Percentiles rank a stretch among this genome's conserved stretches.
These are phyloP conservation scores for Apiotrichum gamsii DNA, from an alignment of 1,284 basidiomycete species.

Conservation along the genomic window DNA sequence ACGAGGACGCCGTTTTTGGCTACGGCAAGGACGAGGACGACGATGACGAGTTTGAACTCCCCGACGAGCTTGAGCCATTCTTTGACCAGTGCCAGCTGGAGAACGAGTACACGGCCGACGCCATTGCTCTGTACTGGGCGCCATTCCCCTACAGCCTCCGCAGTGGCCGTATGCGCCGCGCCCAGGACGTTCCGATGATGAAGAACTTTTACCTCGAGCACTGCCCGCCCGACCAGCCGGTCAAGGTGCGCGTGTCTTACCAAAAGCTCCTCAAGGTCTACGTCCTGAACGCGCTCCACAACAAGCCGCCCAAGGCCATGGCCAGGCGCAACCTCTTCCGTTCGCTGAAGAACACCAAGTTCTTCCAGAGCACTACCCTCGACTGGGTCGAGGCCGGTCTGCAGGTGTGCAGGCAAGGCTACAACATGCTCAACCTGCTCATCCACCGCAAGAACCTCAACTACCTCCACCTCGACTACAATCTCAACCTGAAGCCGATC, in stretches of 20 bases:
- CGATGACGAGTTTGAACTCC: slow-evolving; percentile 83
- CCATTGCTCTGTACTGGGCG: slow-evolving; percentile 97
- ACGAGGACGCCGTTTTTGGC: slow-evolving; percentile 89
- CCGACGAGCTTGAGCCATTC: slow-evolving; percentile 77
- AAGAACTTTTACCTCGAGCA: slow-evolving; percentile 99
- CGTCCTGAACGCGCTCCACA: slow-evolving; percentile 89
- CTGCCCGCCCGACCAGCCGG: slow-evolving; percentile 89
- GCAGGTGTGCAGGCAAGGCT: slow-evolving; percentile 96
- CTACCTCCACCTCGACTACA: slow-evolving; percentile 58
- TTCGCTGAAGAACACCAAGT: slow-evolving; percentile 95
- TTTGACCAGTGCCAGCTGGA: slow-evolving; percentile 73
- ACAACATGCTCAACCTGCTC: slow-evolving; percentile 98
- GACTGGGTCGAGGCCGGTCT: slow-evolving; percentile 99
- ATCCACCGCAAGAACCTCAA: slow-evolving; percentile 99
- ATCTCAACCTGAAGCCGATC: slow-evolving; percentile 69
- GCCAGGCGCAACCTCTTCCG: slow-evolving; percentile 95
- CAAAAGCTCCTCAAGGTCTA: slow-evolving; percentile 97
- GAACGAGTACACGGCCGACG: slow-evolving; percentile 90
- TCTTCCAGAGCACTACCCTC: slow-evolving; percentile 95
- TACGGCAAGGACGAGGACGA: slow-evolving; percentile 63
- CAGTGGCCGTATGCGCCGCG: slow-evolving; percentile 85
- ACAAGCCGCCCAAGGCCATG: slow-evolving; percentile 87
- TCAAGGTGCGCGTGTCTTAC: slow-evolving; percentile 98
- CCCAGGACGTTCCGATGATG: slow-evolving; percentile 90
- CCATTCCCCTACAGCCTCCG: slow-evolving; percentile 92